Base-by-base conservation (phyloP, 73 alveolate genomes). In the Halteria grandinella region DNA sequence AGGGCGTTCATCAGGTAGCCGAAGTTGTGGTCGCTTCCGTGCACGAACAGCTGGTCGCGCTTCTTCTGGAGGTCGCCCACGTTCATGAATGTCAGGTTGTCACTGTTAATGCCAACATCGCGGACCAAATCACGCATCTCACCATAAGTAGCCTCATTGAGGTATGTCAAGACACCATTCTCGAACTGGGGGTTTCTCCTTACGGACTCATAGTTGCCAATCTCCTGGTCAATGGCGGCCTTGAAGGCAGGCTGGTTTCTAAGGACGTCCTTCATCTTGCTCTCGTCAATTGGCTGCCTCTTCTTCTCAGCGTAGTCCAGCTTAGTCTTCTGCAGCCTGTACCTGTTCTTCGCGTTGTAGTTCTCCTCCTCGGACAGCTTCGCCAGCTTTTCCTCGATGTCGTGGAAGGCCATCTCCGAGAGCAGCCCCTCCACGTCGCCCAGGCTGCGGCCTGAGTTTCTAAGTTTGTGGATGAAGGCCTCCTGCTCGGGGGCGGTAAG, bases 301-400 rank as follows among this genome's bases (percentile, higher is more conserved):
- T 57, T 51, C 50, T 74, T 74, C 18, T 83, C 78, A 29, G 74
- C 87, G 48, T 73, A 40, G 53, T 83, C 64, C 29, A 83, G 55
- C 40, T 17, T 37, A 2, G 41, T 24, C 73, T 40, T 83, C 15
- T 50, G 49, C 41, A 74, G 70, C 23, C 87, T 29, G 84, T 40
- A 83, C 15, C 76, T 10, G 59, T 62, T 83, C 87, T 83, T 83
- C 14, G 15, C 25, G 44, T 21, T 40, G 32, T 21, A 74, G 84
- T 83, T 83, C 23, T 47, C 81, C 18, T 83, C 87, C 39, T 83
- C 92, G 34, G 69, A 7, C 28, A 83, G 12, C 57, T 83, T 60
- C n/a, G 92, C 92, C 3, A 83, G 55, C 1, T 44, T n/a, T 15
- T 17, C 25, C 63, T 83, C 92, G n/a, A 50, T 31, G 6, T 15